These are phyloP conservation scores for Clitoria ternatea DNA, from an alignment of 306 rosid genomes.

Conservation along the genomic window DNA sequence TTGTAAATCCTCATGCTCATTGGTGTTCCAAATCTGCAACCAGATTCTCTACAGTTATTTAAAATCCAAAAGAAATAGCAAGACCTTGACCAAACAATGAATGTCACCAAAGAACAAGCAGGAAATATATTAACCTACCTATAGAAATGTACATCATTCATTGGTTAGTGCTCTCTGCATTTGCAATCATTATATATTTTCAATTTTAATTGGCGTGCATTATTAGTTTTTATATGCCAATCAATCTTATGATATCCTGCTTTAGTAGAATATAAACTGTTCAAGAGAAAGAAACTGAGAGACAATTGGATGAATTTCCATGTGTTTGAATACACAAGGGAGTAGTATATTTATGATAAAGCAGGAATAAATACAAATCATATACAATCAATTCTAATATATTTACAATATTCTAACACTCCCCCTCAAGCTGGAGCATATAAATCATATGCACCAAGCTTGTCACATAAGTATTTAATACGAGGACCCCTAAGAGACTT, in stretches of 20 bases:
- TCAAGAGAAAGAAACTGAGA: too few relatives aligned
- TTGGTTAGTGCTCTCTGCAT: slow-evolving; percentile 2
- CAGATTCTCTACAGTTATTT: slow-evolving; percentile 17
- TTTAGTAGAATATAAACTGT: slow-evolving; percentile 14
- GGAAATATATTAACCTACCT: background rate
- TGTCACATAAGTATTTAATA: too few relatives aligned
- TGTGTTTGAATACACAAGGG: too few relatives aligned
- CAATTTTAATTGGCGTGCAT: background rate
- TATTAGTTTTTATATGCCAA: slow-evolving; percentile 7
- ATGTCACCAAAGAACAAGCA: background rate
- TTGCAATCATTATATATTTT: background rate
- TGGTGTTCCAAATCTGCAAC: slow-evolving; percentile 74
- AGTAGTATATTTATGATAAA: too few relatives aligned
- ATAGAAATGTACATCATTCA: slow-evolving; percentile 2
- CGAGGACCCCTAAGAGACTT: too few relatives aligned
- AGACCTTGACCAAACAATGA: background rate
- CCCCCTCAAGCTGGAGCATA: too few relatives aligned
- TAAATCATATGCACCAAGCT: too few relatives aligned
- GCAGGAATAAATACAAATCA: too few relatives aligned
- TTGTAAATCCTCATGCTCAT: slow-evolving; percentile 78
- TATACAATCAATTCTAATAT: too few relatives aligned
- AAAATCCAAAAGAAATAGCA: background rate
- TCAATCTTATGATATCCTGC: background rate
- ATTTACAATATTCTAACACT: too few relatives aligned
- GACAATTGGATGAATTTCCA: too few relatives aligned